These are phyloP conservation scores for Nakaseomyces glabratus DNA, from an alignment of 1,139 yeast genomes.

Conservation along the genomic window DNA sequence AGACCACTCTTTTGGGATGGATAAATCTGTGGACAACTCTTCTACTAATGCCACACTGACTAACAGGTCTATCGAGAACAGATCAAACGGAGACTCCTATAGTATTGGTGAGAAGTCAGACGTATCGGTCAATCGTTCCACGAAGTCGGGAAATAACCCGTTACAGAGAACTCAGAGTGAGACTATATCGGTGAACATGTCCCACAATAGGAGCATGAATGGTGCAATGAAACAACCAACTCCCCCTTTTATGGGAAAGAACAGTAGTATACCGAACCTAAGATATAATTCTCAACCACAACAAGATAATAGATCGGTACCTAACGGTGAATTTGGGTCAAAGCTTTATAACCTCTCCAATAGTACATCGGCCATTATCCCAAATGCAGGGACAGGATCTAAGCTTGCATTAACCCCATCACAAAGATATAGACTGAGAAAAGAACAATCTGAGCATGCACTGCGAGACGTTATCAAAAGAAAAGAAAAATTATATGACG, in stretches of 20 bases:
- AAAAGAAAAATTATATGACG: conserved; percentile 38
- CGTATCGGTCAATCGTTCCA: no score
- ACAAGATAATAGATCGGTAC: neutral
- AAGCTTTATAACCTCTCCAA: conserved; percentile 14
- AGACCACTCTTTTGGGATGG: neutral
- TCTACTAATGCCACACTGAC: conserved; percentile 2
- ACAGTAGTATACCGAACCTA: conserved; percentile 2
- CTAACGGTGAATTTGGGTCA: neutral
- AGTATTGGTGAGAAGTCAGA: conserved; percentile 1
- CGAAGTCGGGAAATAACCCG: no score
- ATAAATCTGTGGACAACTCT: conserved; percentile 1
- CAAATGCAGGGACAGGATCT: conserved; percentile 8
- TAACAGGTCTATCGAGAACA: neutral
- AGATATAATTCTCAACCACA: neutral
- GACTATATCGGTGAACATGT: no score
- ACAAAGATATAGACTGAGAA: conserved; percentile 33
- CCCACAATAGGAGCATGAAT: no score
- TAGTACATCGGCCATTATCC: conserved; percentile 23
- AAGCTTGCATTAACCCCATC: conserved; percentile 32
- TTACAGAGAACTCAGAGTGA: no score
- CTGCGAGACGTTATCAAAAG: conserved; percentile 30
- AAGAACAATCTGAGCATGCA: conserved; percentile 32
- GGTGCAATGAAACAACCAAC: no score
- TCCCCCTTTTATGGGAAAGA: conserved; percentile 1
- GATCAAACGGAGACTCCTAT: conserved; percentile 1